Evolutionary conservation across 805 yeast species (phyloP).

Genomic region (Metschnikowia similis): DNA sequence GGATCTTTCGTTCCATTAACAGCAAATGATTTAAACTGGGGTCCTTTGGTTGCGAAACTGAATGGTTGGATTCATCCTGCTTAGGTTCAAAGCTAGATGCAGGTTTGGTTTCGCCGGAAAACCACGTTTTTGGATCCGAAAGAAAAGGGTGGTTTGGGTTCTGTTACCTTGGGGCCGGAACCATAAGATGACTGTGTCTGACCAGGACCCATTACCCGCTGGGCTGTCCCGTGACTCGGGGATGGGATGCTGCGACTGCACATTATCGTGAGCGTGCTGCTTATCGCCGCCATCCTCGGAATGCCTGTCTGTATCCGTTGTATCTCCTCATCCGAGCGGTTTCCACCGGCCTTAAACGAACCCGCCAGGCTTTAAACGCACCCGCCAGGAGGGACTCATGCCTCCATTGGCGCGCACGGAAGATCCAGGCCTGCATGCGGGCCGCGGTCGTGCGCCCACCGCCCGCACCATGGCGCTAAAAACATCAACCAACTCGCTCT

Average conservation of each 20-base stretch:
- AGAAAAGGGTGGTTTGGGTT: not conserved
- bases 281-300: too few relatives aligned
- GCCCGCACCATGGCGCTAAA: not conserved
- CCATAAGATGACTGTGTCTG: constrained; percentile 6
- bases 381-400: too few relatives aligned
- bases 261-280: too few relatives aligned
- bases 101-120: not conserved
- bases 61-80: not conserved
- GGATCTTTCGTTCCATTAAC: not conserved
- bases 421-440: not conserved
- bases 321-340: too few relatives aligned
- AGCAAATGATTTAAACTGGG: not conserved
- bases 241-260: too few relatives aligned
- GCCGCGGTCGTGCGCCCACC: not conserved
- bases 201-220: too few relatives aligned
- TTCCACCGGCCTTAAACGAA: too few relatives aligned
- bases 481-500: not conserved
- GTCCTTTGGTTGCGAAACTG: constrained; percentile 3
- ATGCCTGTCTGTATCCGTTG: too few relatives aligned
- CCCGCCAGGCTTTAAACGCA: too few relatives aligned
- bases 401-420: too few relatives aligned
- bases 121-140: not conserved
- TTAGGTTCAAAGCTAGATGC: constrained; percentile 3
- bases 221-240: too few relatives aligned
- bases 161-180: constrained; percentile 9